Evolutionary conservation across 2,329 filamentous ascomycete species (phyloP).

Genomic region (Calonectria pauciramosa): DNA sequence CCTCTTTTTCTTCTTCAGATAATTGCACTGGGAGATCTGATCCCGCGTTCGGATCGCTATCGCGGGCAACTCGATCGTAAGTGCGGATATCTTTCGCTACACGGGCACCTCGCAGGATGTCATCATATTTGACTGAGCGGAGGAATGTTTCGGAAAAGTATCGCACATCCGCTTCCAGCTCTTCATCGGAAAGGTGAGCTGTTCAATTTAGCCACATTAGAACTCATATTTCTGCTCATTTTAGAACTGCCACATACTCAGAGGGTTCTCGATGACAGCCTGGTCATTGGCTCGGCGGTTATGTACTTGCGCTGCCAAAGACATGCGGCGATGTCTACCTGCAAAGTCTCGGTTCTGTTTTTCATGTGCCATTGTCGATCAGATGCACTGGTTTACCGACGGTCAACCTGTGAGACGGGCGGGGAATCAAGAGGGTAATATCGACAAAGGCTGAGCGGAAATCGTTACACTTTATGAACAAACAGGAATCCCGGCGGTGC

Average conservation of each 20-base stretch:
- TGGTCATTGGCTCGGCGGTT: constrained; percentile 50
- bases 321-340: neutral
- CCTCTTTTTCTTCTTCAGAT: constrained; percentile 52
- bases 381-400: neutral
- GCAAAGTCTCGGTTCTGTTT: constrained; percentile 18
- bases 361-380: neutral
- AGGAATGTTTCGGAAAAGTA: constrained; percentile 48
- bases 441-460: neutral
- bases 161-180: constrained; percentile 53
- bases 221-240: neutral
- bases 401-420: neutral
- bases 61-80: constrained; percentile 55
- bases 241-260: constrained; percentile 39
- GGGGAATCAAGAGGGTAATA: neutral
- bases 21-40: constrained; percentile 50
- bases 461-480: neutral
- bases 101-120: constrained; percentile 54
- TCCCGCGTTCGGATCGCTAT: constrained; percentile 36
- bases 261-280: constrained; percentile 54
- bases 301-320: constrained; percentile 35
- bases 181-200: constrained; percentile 55
- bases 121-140: constrained; percentile 45
- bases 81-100: constrained; percentile 56
- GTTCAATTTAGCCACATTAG: neutral
- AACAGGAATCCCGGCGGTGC: neutral